A percentile compares a stretch with the other conserved stretches of the same genome.
phyloP scores from a whole-genome alignment of 2,329 filamentous ascomycete genomes.

The Cladobotryum mycophilum region DNA sequence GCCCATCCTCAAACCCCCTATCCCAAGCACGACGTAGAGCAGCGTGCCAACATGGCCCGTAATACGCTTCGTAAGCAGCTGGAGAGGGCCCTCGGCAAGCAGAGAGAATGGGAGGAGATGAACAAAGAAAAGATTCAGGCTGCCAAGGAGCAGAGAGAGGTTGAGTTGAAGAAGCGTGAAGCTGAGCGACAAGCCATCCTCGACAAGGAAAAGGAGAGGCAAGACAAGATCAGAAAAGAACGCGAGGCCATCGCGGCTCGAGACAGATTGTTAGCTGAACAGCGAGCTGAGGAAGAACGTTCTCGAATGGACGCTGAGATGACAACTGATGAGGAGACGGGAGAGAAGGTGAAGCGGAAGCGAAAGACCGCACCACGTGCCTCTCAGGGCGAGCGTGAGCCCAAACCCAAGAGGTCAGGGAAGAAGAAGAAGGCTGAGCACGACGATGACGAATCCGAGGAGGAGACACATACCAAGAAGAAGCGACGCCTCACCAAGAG shows the following conservation, averaged over 20 bases:
- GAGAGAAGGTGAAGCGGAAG: slow-evolving; percentile 74
- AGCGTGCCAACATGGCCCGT: slow-evolving; percentile 93
- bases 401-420: slow-evolving; percentile 33
- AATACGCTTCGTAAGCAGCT: slow-evolving; percentile 93
- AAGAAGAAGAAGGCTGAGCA: slow-evolving; percentile 50
- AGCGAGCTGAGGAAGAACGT: slow-evolving; percentile 39
- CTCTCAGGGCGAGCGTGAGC: slow-evolving; percentile 34
- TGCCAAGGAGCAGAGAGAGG: slow-evolving; percentile 72
- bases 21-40: slow-evolving; percentile 82
- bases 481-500: slow-evolving; percentile 52
- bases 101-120: slow-evolving; percentile 87
- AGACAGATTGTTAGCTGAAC: slow-evolving; percentile 65
- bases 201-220: slow-evolving; percentile 64
- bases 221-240: slow-evolving; percentile 79
- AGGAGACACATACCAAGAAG: slow-evolving; percentile 50
- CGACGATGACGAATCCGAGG: slow-evolving; percentile 36
- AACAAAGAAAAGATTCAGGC: slow-evolving; percentile 83
- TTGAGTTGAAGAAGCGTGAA: slow-evolving; percentile 70
- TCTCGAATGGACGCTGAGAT: slow-evolving; percentile 59
- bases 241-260: slow-evolving; percentile 72
- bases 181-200: slow-evolving; percentile 64
- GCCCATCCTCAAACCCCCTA: slow-evolving; percentile 68
- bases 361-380: slow-evolving; percentile 46
- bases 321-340: slow-evolving; percentile 76
- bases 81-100: slow-evolving; percentile 74